Evolutionary conservation across 2,329 filamentous ascomycete species (phyloP), one percentile per base, ranked within the genome.

Genomic region (Graphilbum sp.): DNA sequence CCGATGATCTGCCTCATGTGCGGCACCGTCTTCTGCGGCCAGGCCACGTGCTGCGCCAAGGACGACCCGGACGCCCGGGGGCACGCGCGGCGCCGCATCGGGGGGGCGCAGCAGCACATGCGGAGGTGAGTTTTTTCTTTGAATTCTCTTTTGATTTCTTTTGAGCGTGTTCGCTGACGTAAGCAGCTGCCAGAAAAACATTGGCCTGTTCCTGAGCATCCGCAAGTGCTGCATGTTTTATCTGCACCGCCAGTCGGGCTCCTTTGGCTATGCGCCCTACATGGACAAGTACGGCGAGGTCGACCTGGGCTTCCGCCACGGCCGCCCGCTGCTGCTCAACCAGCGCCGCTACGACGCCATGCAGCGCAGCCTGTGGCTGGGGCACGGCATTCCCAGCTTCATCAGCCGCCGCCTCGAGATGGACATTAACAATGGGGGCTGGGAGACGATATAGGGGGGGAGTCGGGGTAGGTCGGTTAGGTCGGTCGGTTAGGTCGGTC

Each of bases 271-370:
- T 32, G 88, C 90, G 4, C 90, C 90, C 0, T 98, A 96, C 56
- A 79, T 96, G 45, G 90, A 98, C 58, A 81, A 83, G 53, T 92
- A 95, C 54, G 92, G 92, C 46, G 90, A 98, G 65, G 82, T 85
- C 4, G 90, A 98, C 57, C 75, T 83, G n/a, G 87, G 87, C 32
- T 67, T 98, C 27, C 73, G 83, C 43, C 80, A 90, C 45, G 82
- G 83, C 43, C 78, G 92, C 41, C 88, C 93, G 58, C 64, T 98
- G 35, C 94, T 86, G 55, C 63, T 98, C 41, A 94, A 92, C 54
- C 88, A 95, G 62, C 88, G 82, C 58, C 69, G 90, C 47, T 98
- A 96, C 56, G 90, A 98, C 57, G 75, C 79, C 27, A 69, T 95
- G 57, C 67, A 95, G 41, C 69, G 90, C 36, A 83, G 79, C 47